Base-by-base conservation (phyloP, 257 asterid species). In the Rauvolfia tetraphylla region DNA sequence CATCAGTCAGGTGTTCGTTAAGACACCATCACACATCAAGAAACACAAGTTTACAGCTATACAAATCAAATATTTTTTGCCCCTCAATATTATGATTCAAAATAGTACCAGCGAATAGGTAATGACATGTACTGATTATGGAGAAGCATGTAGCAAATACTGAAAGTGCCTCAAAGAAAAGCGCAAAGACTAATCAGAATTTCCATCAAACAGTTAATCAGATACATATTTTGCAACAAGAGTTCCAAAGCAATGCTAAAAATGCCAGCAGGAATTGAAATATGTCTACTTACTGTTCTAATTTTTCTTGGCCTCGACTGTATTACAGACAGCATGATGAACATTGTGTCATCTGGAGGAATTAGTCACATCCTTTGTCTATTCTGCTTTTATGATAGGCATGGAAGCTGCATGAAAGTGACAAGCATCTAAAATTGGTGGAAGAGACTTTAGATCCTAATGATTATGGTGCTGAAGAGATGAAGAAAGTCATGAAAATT, bases 401-500 rank as follows among this genome's bases (percentile, higher is more conserved):
- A 0, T 90, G 97, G 95, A 90, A 87, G 71, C 76, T 91, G 48
- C 87, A 89, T 44, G 97, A 90, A 78, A 74, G 76, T 1, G 90
- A 86, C 25, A 79, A 67, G 82, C 89, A 85, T 31, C 72, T 81
- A 46, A 80, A 80, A 53, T 78, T 93, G 80, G 93, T 84, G 20
- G 98, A 93, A 18, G 88, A 87, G 80, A 75, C 90, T 8, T 58
- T 91, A 80, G 93, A 91, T 22, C 44, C 82, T 0, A 80, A 51
- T 9, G 92, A 89, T 10, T 91, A 79, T 41, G 80, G 38, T 0
- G 42, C 73, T 0, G 87, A 88, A 54, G 96, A 93, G 1, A 71
- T 82, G 85, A 90, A 87, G 89, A 93, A 84, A 83, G 27, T 91
- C 54, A 71, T 91, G 29, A 97, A 91, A 80, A 87, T 91, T 5